These are phyloP conservation scores for Sporothrix curviconia DNA, from an alignment of 2,329 filamentous ascomycete species.

Conservation along the genomic window DNA sequence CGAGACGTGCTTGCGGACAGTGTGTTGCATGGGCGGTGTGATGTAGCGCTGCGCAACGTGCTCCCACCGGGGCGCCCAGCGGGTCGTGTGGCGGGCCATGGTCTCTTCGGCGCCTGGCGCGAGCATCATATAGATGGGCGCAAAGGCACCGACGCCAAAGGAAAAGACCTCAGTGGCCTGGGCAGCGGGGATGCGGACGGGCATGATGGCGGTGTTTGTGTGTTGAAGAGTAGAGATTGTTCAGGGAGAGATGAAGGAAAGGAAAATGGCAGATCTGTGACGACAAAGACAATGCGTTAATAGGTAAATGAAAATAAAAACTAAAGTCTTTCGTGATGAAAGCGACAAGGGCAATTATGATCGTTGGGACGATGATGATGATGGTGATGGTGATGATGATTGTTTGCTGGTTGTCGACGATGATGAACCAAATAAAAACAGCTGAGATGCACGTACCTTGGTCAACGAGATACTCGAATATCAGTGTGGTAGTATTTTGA, in stretches of 20 bases:
- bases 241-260: background rate
- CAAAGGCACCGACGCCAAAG: conserved; percentile 49
- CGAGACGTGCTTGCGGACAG: conserved; percentile 41
- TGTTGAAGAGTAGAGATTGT: background rate
- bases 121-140: conserved; percentile 51
- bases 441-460: conserved; percentile 2
- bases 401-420: background rate
- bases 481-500: background rate
- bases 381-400: background rate
- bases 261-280: background rate
- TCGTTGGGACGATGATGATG: background rate
- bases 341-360: background rate
- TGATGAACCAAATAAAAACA: background rate
- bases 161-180: conserved; percentile 43
- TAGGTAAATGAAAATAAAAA: background rate
- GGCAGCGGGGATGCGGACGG: conserved; percentile 45
- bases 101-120: conserved; percentile 48
- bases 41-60: conserved; percentile 50
- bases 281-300: background rate
- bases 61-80: conserved; percentile 56
- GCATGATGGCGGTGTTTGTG: conserved; percentile 40
- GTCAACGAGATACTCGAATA: background rate
- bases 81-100: conserved; percentile 46
- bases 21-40: conserved; percentile 37
- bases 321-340: background rate